phyloP scores from a whole-genome alignment of 192 early-diverging fungal genomes.

The Coemansia sp. region DNA sequence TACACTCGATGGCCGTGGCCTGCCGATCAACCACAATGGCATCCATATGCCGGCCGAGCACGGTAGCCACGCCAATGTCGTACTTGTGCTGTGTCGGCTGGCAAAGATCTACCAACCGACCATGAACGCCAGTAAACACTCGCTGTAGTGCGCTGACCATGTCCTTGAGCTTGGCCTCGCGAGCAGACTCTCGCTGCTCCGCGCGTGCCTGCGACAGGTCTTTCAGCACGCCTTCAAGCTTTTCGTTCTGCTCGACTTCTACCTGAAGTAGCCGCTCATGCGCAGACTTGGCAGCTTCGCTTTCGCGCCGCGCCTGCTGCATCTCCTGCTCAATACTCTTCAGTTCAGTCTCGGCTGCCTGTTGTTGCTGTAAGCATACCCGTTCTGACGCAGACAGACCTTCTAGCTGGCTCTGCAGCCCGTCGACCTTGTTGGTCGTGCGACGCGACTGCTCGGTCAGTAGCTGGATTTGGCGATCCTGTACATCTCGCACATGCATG shows the following conservation, averaged over 20 bases:
- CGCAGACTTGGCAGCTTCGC: constrained; percentile 62
- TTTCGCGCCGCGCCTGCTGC: constrained; percentile 57
- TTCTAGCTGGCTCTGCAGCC: constrained; percentile 47
- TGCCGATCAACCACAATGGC: constrained; percentile 92
- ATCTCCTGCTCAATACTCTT: constrained; percentile 40
- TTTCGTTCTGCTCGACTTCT: constrained; percentile 74
- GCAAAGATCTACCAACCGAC: constrained; percentile 85
- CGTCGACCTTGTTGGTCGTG: constrained; percentile 56
- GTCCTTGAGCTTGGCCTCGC: constrained; percentile 74
- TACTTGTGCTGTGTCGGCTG: constrained; percentile 92
- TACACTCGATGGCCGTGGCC: constrained; percentile 93
- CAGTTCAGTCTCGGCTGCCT: constrained; percentile 28
- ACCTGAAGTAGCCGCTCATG: constrained; percentile 62
- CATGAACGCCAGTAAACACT: constrained; percentile 87
- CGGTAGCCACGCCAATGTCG: constrained; percentile 78
- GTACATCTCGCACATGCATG: constrained; percentile 63
- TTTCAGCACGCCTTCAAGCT: constrained; percentile 72
- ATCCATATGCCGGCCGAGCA: constrained; percentile 89
- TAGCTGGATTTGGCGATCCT: constrained; percentile 62
- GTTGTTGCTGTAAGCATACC: constrained; percentile 41
- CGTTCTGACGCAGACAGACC: constrained; percentile 32
- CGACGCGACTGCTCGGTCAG: constrained; percentile 62
- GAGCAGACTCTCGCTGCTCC: constrained; percentile 80
- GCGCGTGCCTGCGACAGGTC: constrained; percentile 77
- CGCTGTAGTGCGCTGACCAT: constrained; percentile 75